Evolutionary conservation across 192 early-diverging fungal genomes (phyloP), one percentile per base, ranked within the genome.

Genomic region (Pilobolus umbonatus): DNA sequence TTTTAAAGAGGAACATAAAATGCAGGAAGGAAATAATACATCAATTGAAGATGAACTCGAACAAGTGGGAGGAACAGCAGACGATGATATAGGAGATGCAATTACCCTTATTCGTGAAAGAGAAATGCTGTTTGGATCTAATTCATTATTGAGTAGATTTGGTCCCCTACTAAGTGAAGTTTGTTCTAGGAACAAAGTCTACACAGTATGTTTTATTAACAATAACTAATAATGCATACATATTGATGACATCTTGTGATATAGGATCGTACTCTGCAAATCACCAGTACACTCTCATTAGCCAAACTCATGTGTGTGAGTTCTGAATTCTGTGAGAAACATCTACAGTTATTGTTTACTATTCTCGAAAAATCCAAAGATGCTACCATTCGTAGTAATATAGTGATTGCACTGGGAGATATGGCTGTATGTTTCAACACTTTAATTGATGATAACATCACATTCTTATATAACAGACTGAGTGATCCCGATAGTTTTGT

Each of bases 291-390:
- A 5, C 76, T 95, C 5, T 86, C 97, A 2, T 76, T 99, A 30
- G 85, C 86, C 74, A 98, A 99, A 70, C 82, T 99, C 55, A 98
- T 98, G 95, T 99, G 97, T 69, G 84, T 99, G 30, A 91, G 88
- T 31, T 79, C 96, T 12, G 83, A 91, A 21, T 99, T 94, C 61
- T 99, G 97, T 76, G 96, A 98, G 59, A 65, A 82, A 21, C 80
- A 99, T 64, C 77, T 99, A 19, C 92, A 89, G 42, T 74, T 99
- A 10, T 73, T 99, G 5, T 85, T 98, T 59, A 92, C 87, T 2
- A 90, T 97, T 50, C 67, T 99, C 26, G 88, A 92, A 64, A 88
- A 89, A 50, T 81, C 91, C 0, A 83, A 82, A 31, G 84, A 92
- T 48, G 84, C 93, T 6, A 82, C 85, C 11, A 94, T 98, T 64